A percentile compares a stretch with the other conserved stretches of the same genome.
Conservation (phyloP, 164 flowering plant genomes). For the Chimonanthus praecox region DNA sequence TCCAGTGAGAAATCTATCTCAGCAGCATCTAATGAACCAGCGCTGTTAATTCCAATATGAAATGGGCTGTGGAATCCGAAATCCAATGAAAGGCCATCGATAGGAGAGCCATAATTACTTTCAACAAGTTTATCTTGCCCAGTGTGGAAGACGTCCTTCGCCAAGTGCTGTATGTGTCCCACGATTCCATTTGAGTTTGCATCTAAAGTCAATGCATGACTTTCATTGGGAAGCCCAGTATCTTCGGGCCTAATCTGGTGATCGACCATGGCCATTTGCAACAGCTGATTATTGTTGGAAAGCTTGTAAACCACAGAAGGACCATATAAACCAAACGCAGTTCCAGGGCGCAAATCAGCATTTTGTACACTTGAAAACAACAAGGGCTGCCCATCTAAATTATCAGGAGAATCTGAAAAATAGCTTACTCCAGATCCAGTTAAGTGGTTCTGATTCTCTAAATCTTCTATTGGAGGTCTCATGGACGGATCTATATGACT, state of each 20-base stretch:
- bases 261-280: constrained; percentile 24
- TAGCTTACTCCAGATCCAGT: constrained; percentile 22
- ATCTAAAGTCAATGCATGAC: constrained; percentile 15
- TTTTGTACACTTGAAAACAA: constrained; percentile 30
- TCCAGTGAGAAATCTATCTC: constrained; percentile 30
- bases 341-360: constrained; percentile 25
- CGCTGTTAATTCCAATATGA: constrained; percentile 25
- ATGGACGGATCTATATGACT: constrained; percentile 17
- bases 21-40: constrained; percentile 24
- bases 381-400: constrained; percentile 37
- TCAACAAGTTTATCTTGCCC: constrained; percentile 38
- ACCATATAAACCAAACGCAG: constrained; percentile 24
- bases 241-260: constrained; percentile 25
- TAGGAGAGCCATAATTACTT: constrained; percentile 34
- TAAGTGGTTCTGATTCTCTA: constrained; percentile 20
- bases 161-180: constrained; percentile 30
- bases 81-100: constrained; percentile 31
- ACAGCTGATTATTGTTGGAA: constrained; percentile 22
- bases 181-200: constrained; percentile 23
- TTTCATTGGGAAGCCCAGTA: constrained; percentile 13
- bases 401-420: constrained; percentile 24
- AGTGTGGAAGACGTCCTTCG: constrained; percentile 33
- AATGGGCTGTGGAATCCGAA: constrained; percentile 35
- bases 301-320: constrained; percentile 24
- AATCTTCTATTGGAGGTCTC: constrained; percentile 27